Percentiles rank a stretch among this genome's conserved stretches.
Conservation (phyloP, 139 green algal species). For the Nannochloris sp. region DNA sequence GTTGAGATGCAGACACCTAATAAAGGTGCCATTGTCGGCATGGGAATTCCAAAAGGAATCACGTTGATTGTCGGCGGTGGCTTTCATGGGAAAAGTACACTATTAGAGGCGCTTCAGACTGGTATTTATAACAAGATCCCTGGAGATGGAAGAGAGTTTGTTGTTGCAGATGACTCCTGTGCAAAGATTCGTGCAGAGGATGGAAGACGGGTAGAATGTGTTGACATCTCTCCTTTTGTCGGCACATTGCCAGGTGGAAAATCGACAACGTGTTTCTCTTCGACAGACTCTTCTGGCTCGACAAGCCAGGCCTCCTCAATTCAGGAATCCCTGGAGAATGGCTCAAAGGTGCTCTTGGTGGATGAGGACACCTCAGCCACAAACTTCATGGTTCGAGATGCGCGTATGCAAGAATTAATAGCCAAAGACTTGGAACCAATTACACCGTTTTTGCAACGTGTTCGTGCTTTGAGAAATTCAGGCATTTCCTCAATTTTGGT, state of each 20-base stretch:
- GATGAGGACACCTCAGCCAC: slow-evolving; percentile 66
- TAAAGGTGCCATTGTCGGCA: slow-evolving; percentile 34
- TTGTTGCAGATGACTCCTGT: slow-evolving; percentile 32
- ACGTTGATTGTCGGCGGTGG: slow-evolving; percentile 55
- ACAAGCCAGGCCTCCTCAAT: slow-evolving; percentile 61
- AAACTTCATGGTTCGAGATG: slow-evolving; percentile 68
- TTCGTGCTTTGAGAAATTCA: slow-evolving; percentile 19
- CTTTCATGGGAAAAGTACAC: slow-evolving; percentile 64
- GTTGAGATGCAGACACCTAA: slow-evolving; percentile 42
- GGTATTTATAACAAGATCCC: slow-evolving; percentile 66
- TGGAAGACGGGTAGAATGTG: slow-evolving; percentile 39
- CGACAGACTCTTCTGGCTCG: slow-evolving; percentile 45
- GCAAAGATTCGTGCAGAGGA: slow-evolving; percentile 66
- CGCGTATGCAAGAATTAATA: slow-evolving; percentile 54
- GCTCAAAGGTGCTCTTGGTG: slow-evolving; percentile 37
- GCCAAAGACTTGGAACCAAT: slow-evolving; percentile 49
- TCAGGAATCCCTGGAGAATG: slow-evolving; percentile 45
- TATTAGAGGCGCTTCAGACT: slow-evolving; percentile 51
- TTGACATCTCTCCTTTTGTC: slow-evolving; percentile 65
- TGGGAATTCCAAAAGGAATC: slow-evolving; percentile 51
- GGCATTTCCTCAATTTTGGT: slow-evolving; percentile 43
- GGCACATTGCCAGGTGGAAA: slow-evolving; percentile 41
- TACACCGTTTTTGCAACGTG: slow-evolving; percentile 46
- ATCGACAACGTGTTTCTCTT: slow-evolving; percentile 39
- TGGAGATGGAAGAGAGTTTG: slow-evolving; percentile 56